Percentiles rank a stretch among this genome's conserved stretches.
phyloP scores from a whole-genome alignment of 345 rosid genomes.

The Eucalyptus paniculata region DNA sequence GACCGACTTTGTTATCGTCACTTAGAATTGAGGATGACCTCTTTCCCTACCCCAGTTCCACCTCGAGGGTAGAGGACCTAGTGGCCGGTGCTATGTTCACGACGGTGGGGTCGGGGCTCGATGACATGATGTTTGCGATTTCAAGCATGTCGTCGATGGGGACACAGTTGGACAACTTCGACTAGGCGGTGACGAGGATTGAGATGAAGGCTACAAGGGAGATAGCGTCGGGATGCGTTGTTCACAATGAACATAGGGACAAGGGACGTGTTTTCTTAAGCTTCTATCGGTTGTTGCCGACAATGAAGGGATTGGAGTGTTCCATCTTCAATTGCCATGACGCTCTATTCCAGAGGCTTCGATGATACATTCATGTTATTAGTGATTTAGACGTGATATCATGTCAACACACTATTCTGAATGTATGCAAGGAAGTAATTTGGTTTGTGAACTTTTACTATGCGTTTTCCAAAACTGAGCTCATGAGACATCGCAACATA shows the following conservation, averaged over 20 bases:
- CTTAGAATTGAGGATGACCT: constrained; percentile 11
- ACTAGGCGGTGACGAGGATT: constrained; percentile 13
- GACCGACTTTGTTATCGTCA: constrained; percentile 16
- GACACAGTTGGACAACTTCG: constrained; percentile 17
- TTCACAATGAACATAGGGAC: constrained; percentile 32
- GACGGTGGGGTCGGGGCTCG: constrained; percentile 9
- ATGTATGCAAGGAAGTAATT: not conserved
- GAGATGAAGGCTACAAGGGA: constrained; percentile 8
- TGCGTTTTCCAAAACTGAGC: not conserved
- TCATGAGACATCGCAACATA: not conserved
- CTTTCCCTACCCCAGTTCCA: constrained; percentile 6
- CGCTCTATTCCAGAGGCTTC: constrained; percentile 7
- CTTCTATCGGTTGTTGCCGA: constrained; percentile 13
- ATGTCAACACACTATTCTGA: not conserved
- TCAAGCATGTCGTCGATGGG: constrained; percentile 1
- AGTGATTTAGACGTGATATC: not conserved
- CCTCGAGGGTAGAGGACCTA: not conserved
- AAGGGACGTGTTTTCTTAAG: constrained; percentile 21
- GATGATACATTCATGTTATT: constrained; percentile 10
- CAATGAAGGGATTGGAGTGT: constrained; percentile 9
- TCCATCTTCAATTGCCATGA: constrained; percentile 23
- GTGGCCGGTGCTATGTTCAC: constrained; percentile 20
- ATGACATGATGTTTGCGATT: not conserved
- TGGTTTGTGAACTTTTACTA: not conserved
- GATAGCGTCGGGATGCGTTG: constrained; percentile 14